phyloP scores from a whole-genome alignment of 2,329 filamentous ascomycete species.

The Pochonia chlamydosporia region DNA sequence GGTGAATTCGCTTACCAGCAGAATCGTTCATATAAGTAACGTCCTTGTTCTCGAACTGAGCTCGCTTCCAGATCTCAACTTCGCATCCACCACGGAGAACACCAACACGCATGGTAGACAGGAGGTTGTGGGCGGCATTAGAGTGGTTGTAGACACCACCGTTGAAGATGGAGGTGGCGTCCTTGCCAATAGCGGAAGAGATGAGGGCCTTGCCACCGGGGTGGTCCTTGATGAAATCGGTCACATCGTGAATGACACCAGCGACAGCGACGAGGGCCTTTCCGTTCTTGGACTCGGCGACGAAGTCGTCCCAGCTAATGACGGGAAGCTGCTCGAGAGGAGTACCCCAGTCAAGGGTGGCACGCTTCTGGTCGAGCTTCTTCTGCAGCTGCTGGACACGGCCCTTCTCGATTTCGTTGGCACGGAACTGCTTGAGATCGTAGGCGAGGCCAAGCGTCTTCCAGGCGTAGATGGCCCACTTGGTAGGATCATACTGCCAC shows the following conservation, averaged over 20 bases:
- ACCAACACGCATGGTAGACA: conserved; percentile 83
- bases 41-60: conserved; percentile 79
- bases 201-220: conserved; percentile 89
- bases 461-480: conserved; percentile 82
- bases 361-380: conserved; percentile 85
- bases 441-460: conserved; percentile 80
- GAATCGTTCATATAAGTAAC: conserved; percentile 75
- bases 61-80: conserved; percentile 89
- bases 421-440: conserved; percentile 84
- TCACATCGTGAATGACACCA: conserved; percentile 81
- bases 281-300: conserved; percentile 68
- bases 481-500: conserved; percentile 89
- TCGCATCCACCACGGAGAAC: conserved; percentile 83
- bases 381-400: conserved; percentile 84
- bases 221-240: conserved; percentile 80
- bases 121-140: conserved; percentile 82
- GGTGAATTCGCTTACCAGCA: conserved; percentile 73
- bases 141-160: conserved; percentile 86
- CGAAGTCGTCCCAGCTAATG: conserved; percentile 81
- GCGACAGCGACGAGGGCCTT: conserved; percentile 72
- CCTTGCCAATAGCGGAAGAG: conserved; percentile 75
- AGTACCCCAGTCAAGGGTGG: conserved; percentile 78
- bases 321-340: conserved; percentile 82
- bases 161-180: conserved; percentile 87
- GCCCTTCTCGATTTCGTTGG: conserved; percentile 90